Percentiles rank a stretch among this genome's conserved stretches.
Evolutionary conservation across 208 protist genomes (phyloP).

Genomic region (Phytomonas sp.): DNA sequence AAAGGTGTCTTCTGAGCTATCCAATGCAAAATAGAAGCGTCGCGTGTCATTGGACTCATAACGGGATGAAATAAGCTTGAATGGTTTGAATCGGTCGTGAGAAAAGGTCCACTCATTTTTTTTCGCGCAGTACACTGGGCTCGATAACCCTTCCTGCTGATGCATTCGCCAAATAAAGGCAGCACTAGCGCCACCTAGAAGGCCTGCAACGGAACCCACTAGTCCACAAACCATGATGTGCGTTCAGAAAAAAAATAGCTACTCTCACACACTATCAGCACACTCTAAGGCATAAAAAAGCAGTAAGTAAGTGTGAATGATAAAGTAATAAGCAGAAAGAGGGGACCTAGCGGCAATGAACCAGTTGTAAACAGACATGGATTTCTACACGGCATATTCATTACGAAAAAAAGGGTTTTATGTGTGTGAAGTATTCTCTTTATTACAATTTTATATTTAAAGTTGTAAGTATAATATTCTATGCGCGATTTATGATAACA

Average conservation of each 20-base stretch:
- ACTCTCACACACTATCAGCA: constrained; percentile 4
- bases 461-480: constrained; percentile 4
- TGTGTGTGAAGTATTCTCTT: not conserved
- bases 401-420: not conserved
- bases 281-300: constrained; percentile 5
- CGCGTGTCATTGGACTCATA: constrained; percentile 86
- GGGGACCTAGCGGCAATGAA: not conserved
- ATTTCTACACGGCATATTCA: not conserved
- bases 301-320: constrained; percentile 1
- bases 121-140: constrained; percentile 31
- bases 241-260: constrained; percentile 9
- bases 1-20: constrained; percentile 34
- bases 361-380: not conserved
- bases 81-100: constrained; percentile 60
- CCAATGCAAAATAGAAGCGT: constrained; percentile 71
- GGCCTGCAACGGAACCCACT: constrained; percentile 23
- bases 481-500: constrained; percentile 2
- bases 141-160: constrained; percentile 12
- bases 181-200: constrained; percentile 24
- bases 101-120: constrained; percentile 44
- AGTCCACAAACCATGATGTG: constrained; percentile 28
- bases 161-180: constrained; percentile 24
- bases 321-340: constrained; percentile 8
- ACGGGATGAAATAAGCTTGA: constrained; percentile 72
- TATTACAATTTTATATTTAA: not conserved